These are phyloP conservation scores for Bremia lactucae DNA, from an alignment of 352 stramenopile species.

Conservation along the genomic window DNA sequence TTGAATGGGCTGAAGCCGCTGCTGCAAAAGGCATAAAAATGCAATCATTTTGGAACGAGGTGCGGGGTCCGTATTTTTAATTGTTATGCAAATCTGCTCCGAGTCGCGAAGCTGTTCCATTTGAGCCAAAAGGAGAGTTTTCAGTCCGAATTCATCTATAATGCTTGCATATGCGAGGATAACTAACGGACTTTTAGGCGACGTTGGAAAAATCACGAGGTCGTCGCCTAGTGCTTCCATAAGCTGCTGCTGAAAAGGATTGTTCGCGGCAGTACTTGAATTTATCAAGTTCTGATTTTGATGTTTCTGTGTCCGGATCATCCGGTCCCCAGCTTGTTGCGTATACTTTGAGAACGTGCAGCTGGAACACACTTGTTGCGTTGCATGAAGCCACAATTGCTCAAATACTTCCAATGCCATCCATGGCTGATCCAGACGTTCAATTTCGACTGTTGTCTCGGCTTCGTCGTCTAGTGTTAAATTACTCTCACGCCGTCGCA, in stretches of 20 bases:
- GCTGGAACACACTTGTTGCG: slow-evolving; percentile 38
- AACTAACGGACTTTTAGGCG: slow-evolving; percentile 23
- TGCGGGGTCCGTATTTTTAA: slow-evolving; percentile 65
- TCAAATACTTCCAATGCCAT: slow-evolving; percentile 58
- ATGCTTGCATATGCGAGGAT: slow-evolving; percentile 50
- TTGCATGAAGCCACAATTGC: slow-evolving; percentile 49
- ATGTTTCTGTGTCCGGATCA: neutral
- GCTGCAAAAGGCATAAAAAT: slow-evolving; percentile 48
- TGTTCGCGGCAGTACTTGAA: neutral
- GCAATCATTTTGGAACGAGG: slow-evolving; percentile 32
- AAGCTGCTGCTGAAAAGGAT: slow-evolving; percentile 43
- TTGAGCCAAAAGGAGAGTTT: slow-evolving; percentile 44
- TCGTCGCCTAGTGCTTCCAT: slow-evolving; percentile 39
- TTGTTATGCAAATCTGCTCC: slow-evolving; percentile 48
- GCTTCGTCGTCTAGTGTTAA: slow-evolving; percentile 59
- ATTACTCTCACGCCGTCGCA: slow-evolving; percentile 50
- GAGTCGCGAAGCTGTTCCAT: slow-evolving; percentile 62
- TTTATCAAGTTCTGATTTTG: neutral
- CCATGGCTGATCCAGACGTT: slow-evolving; percentile 38
- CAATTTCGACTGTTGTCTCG: slow-evolving; percentile 21
- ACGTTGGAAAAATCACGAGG: slow-evolving; percentile 37
- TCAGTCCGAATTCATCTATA: slow-evolving; percentile 24
- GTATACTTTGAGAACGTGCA: slow-evolving; percentile 42
- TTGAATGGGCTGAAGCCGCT: slow-evolving; percentile 44
- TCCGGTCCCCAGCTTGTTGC: neutral